Conservation (phyloP, 1,284 basidiomycete species). For the Sanguinoderma infundibulare region DNA sequence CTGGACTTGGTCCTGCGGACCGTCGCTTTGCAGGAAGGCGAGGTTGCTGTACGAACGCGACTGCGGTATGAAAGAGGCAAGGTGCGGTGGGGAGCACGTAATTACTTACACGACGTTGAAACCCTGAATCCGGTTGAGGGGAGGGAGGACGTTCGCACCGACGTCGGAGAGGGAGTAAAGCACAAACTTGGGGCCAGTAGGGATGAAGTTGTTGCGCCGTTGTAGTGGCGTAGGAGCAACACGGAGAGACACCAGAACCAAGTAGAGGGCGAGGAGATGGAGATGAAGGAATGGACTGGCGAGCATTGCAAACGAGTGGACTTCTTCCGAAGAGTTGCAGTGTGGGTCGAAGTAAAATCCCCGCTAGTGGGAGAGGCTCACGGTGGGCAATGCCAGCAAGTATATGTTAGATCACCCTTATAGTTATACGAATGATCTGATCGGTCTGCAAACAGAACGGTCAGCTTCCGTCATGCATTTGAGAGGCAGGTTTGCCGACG, state of each 20-base stretch:
- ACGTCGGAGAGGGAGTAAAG: slow-evolving; percentile 15
- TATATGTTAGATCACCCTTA: too few species aligned
- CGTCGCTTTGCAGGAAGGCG: slow-evolving; percentile 46
- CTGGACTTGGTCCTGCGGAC: slow-evolving; percentile 46
- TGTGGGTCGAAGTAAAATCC: background rate
- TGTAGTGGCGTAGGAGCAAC: background rate
- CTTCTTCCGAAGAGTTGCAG: background rate
- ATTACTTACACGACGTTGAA: slow-evolving; percentile 50
- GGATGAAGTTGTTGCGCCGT: background rate
- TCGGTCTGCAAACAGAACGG: background rate
- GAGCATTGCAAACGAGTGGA: background rate
- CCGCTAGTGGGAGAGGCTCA: too few species aligned
- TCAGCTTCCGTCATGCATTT: background rate
- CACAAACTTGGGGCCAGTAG: slow-evolving; percentile 13
- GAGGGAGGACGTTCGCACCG: slow-evolving; percentile 11
- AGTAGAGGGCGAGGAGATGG: background rate
- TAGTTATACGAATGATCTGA: too few species aligned
- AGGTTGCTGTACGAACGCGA: slow-evolving; percentile 22
- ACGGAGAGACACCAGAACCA: background rate
- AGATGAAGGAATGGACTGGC: background rate
- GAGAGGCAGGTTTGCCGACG: background rate
- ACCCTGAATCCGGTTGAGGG: slow-evolving; percentile 35
- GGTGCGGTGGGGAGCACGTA: background rate
- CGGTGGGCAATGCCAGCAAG: too few species aligned
- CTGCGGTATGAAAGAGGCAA: background rate